Conservation (phyloP, 1,284 basidiomycete species). For the Violaceomyces palustris region DNA sequence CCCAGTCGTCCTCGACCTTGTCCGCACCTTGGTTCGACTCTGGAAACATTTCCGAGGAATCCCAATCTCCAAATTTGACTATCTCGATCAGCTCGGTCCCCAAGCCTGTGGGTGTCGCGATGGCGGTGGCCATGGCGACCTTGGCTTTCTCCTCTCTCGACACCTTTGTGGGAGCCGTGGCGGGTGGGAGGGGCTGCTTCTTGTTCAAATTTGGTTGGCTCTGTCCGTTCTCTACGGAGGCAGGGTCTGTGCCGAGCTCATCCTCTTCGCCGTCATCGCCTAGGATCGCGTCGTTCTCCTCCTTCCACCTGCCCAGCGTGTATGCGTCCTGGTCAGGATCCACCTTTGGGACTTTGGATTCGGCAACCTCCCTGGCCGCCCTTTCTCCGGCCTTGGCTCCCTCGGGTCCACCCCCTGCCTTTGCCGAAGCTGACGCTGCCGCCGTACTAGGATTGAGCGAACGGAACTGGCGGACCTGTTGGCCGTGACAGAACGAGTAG, state of each 20-base stretch:
- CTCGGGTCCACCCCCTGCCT: slow-evolving; percentile 11
- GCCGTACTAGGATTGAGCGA: slow-evolving; percentile 15
- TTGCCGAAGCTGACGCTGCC: slow-evolving; percentile 8
- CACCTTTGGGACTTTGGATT: slow-evolving; percentile 7
- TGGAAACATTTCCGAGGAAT: too few species aligned
- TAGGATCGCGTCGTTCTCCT: slow-evolving; percentile 17
- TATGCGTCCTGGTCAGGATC: slow-evolving; percentile 25
- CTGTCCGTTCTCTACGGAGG: neutral
- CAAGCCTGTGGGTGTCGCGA: neutral
- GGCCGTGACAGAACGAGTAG: slow-evolving; percentile 43
- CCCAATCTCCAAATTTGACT: slow-evolving; percentile 39
- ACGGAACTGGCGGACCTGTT: slow-evolving; percentile 34
- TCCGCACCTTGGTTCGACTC: neutral
- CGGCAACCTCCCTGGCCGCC: slow-evolving; percentile 13
- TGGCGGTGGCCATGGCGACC: neutral
- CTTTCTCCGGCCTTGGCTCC: slow-evolving; percentile 18
- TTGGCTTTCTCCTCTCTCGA: neutral
- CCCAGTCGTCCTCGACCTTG: slow-evolving; percentile 1
- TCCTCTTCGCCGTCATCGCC: too few species aligned
- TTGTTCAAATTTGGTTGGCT: slow-evolving; percentile 2
- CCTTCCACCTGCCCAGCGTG: slow-evolving; percentile 24
- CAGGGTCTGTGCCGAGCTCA: neutral
- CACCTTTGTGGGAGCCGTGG: neutral
- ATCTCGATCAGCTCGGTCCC: slow-evolving; percentile 41
- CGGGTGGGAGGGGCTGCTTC: neutral